A percentile compares a stretch with the other conserved stretches of the same genome.
Evolutionary conservation across 2,329 filamentous ascomycete species (phyloP).

Genomic region (Trichoderma harzianum): DNA sequence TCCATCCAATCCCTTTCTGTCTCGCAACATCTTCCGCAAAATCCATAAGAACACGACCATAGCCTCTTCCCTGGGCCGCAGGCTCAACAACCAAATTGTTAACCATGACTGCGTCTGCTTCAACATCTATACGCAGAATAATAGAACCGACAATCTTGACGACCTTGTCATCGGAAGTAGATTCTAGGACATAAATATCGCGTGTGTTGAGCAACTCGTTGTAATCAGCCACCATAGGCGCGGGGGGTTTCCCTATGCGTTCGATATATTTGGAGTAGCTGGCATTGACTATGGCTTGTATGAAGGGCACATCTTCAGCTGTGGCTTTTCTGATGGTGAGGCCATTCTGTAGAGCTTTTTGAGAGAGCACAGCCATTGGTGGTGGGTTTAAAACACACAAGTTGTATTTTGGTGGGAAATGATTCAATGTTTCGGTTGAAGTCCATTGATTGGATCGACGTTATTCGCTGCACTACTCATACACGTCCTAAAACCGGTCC

Average conservation of each 20-base stretch:
- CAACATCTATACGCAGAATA: conserved; percentile 23
- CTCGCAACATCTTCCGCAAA: conserved; percentile 30
- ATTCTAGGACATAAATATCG: conserved; percentile 22
- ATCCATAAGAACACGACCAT: conserved; percentile 31
- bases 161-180: background rate
- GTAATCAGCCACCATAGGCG: conserved; percentile 37
- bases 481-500: background rate
- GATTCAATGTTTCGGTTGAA: background rate
- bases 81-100: conserved; percentile 32
- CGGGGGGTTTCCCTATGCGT: conserved; percentile 34
- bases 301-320: conserved; percentile 8
- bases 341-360: background rate
- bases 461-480: background rate
- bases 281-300: conserved; percentile 29
- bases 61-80: conserved; percentile 31
- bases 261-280: conserved; percentile 35
- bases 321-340: background rate
- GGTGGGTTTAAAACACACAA: background rate
- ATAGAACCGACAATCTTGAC: conserved; percentile 22
- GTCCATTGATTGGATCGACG: background rate
- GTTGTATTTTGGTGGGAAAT: background rate
- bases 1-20: conserved; percentile 22
- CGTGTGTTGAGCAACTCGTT: conserved; percentile 25
- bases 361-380: background rate
- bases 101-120: conserved; percentile 23